Evolutionary conservation across 352 stramenopile genomes (phyloP).

Genomic region (Aphanomyces astaci): DNA sequence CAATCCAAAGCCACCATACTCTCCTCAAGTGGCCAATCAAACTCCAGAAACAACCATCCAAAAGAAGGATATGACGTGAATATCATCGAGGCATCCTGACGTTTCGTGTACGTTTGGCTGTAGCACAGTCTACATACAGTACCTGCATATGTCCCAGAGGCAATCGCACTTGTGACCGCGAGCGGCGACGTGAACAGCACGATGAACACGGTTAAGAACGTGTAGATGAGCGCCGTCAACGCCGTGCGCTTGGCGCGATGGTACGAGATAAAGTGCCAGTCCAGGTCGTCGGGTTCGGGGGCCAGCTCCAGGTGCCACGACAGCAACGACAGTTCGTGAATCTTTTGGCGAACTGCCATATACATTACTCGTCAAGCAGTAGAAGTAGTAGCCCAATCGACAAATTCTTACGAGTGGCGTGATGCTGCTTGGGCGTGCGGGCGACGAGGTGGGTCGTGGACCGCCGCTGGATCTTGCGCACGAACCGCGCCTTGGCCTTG

Average conservation of each 20-base stretch:
- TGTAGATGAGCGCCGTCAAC: slow-evolving; percentile 61
- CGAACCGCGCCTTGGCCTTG: slow-evolving; percentile 61
- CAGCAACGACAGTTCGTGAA: slow-evolving; percentile 70
- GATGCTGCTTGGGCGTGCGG: slow-evolving; percentile 44
- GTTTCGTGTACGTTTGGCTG: too few species aligned
- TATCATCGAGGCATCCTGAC: too few species aligned
- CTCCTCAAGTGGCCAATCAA: too few species aligned
- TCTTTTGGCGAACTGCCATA: slow-evolving; percentile 46
- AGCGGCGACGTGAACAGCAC: slow-evolving; percentile 78
- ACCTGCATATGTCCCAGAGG: slow-evolving; percentile 37
- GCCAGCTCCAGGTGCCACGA: slow-evolving; percentile 66
- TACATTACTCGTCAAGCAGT: too few species aligned
- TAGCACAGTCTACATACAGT: too few species aligned
- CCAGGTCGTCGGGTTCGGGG: slow-evolving; percentile 74
- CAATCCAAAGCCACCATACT: too few species aligned
- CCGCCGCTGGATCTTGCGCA: slow-evolving; percentile 59
- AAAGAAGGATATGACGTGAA: too few species aligned
- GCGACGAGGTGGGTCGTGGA: slow-evolving; percentile 69
- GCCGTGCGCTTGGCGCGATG: slow-evolving; percentile 71
- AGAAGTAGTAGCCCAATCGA: not conserved
- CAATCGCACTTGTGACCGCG: slow-evolving; percentile 75
- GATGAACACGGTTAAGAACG: slow-evolving; percentile 64
- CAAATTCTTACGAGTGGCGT: slow-evolving; percentile 3
- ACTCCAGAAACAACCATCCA: too few species aligned
- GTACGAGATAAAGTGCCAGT: slow-evolving; percentile 80